These are phyloP conservation scores for Neckera pumila DNA, from an alignment of 225 moss, liverwort and hornwort genomes.

Conservation along the genomic window DNA sequence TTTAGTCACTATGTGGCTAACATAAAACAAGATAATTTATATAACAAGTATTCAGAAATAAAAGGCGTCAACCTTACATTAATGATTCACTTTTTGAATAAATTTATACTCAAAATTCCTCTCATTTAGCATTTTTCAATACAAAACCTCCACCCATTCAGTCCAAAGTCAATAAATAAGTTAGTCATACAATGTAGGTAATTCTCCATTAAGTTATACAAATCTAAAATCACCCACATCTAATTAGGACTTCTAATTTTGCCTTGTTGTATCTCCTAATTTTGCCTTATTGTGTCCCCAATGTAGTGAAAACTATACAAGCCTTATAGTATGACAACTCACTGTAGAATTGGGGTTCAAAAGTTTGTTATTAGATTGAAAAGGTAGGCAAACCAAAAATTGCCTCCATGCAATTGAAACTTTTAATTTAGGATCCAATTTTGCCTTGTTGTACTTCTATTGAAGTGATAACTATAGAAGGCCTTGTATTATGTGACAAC, in stretches of 20 bases:
- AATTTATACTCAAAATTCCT: background rate
- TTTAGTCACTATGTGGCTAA: background rate
- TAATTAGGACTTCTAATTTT: background rate
- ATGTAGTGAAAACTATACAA: background rate
- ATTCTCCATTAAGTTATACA: background rate
- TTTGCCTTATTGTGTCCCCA: background rate
- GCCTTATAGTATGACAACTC: no score
- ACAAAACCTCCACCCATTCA: background rate
- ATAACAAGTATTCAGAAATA: background rate
- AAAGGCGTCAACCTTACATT: fast-evolving
- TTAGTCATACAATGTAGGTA: background rate
- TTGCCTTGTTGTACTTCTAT: background rate
- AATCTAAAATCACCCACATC: background rate
- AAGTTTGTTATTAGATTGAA: background rate
- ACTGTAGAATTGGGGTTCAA: background rate
- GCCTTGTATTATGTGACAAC: background rate
- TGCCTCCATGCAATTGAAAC: background rate
- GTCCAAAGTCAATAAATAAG: background rate
- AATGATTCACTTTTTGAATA: background rate
- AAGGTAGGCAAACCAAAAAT: background rate
- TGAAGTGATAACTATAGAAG: background rate
- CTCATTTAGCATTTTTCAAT: background rate
- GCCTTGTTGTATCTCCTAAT: background rate
- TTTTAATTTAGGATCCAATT: background rate
- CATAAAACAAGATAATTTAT: background rate